Percentiles rank a stretch among this genome's conserved stretches.
phyloP scores from a whole-genome alignment of 2,329 filamentous ascomycete genomes.

The Coniosporium tulheliwenetii region DNA sequence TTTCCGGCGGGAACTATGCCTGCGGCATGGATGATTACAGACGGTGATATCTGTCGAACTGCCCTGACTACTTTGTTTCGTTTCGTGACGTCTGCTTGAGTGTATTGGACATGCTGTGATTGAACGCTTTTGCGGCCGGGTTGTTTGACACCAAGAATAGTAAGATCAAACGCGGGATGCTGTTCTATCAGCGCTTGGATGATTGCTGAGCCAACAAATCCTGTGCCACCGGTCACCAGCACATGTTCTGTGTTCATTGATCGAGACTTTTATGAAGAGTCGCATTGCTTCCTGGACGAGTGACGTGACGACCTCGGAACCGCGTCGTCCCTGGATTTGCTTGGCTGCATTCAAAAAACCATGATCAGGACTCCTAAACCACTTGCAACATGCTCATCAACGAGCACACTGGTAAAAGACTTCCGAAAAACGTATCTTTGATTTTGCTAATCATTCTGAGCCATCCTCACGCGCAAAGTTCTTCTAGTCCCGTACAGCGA shows the following conservation, averaged over 20 bases:
- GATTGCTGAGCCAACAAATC: constrained; percentile 28
- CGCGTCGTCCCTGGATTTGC: too few species aligned
- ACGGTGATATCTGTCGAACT: constrained; percentile 52
- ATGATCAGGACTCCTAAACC: too few species aligned
- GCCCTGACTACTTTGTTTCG: constrained; percentile 16
- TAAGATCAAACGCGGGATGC: constrained; percentile 21
- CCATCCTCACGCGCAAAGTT: constrained; percentile 47
- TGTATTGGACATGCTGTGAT: constrained; percentile 12
- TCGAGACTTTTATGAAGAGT: too few species aligned
- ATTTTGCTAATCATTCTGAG: constrained; percentile 25
- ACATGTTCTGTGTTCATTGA: neutral
- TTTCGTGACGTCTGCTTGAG: constrained; percentile 24
- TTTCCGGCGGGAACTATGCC: constrained; percentile 25
- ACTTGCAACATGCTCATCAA: constrained; percentile 22
- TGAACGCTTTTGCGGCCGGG: constrained; percentile 1
- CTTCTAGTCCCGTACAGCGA: constrained; percentile 73
- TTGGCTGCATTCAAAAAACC: too few species aligned
- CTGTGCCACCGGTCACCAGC: constrained; percentile 31
- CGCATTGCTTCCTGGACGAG: too few species aligned
- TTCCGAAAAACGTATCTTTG: neutral
- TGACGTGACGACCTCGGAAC: too few species aligned
- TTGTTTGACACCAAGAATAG: constrained; percentile 22
- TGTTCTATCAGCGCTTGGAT: constrained; percentile 20
- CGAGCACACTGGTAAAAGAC: constrained; percentile 19
- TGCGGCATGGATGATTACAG: constrained; percentile 50